Percentiles rank a stretch among this genome's conserved stretches.
phyloP scores from a whole-genome alignment of 768 basidiomycete species.

The Suillus subalutaceus region DNA sequence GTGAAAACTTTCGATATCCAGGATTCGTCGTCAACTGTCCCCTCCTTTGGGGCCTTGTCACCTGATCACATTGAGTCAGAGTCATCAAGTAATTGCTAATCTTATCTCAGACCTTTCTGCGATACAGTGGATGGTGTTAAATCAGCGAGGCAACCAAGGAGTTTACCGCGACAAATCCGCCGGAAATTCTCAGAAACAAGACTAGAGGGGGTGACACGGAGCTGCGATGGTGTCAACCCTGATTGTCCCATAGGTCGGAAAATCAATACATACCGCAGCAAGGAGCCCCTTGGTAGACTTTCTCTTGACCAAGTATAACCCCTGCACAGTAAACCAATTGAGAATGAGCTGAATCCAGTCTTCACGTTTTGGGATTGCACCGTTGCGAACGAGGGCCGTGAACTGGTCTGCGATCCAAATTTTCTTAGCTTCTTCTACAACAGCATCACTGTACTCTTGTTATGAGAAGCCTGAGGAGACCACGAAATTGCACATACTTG shows the following conservation, averaged over 20 bases:
- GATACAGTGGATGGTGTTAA: slow-evolving; percentile 56
- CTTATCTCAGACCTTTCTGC: slow-evolving; percentile 50
- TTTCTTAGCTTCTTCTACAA: slow-evolving; percentile 57
- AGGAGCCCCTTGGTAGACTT: slow-evolving; percentile 67
- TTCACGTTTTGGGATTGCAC: slow-evolving; percentile 78
- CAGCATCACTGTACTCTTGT: slow-evolving; percentile 42
- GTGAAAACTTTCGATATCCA: slow-evolving; percentile 75
- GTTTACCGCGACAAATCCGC: slow-evolving; percentile 63
- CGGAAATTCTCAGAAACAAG: slow-evolving; percentile 75
- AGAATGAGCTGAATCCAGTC: slow-evolving; percentile 74
- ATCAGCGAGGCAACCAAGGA: slow-evolving; percentile 76
- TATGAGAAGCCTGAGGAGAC: slow-evolving; percentile 5
- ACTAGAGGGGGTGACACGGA: slow-evolving; percentile 64
- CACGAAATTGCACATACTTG: slow-evolving; percentile 38
- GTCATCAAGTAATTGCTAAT: not conserved
- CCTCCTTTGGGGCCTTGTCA: slow-evolving; percentile 55
- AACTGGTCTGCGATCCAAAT: slow-evolving; percentile 90
- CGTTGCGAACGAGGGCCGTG: slow-evolving; percentile 74
- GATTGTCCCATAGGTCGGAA: not conserved
- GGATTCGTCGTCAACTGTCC: slow-evolving; percentile 71
- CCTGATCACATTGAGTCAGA: slow-evolving; percentile 25
- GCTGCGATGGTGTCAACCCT: slow-evolving; percentile 39
- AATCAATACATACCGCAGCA: slow-evolving; percentile 51
- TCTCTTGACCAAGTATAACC: slow-evolving; percentile 78
- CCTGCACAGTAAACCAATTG: slow-evolving; percentile 82